Evolutionary conservation across 306 rosid species (phyloP), one percentile per base, ranked within the genome.

Genomic region (Chamaecrista fasciculata): DNA sequence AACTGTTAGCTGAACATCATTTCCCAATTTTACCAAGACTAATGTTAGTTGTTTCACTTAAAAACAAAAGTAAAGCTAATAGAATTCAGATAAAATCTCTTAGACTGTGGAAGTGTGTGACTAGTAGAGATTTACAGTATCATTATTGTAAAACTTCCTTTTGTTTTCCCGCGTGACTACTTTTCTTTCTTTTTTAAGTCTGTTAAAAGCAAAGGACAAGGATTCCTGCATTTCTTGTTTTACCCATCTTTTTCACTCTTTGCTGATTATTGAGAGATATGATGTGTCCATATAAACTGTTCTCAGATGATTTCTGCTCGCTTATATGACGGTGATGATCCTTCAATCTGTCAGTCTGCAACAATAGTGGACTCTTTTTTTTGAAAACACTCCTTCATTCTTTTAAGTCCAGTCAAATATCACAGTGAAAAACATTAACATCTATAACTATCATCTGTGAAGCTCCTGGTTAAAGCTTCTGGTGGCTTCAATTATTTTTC

Each of bases 131-230:
- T 18, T 59, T 51, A 67, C 57, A 16, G 44, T 33, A 34, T 1
- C 34, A 57, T 75, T 48, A 48, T 57, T 66, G 20, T 43, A 33
- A 33, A 2, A 33, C 6, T 33, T 3, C 4, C 24, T 46, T 46
- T 40, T 43, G 62, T 56, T 46, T 46, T 59, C 67, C 34, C 52
- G 69, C 57, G 14, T 75, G 70, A 7, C 44, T 33, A 15, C 5
- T 39, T 37, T 73, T 10, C 11, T 11, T 43, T 59, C 24, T 42
- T 4, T 24, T 15, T 11, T 18, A 15, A 1, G 40, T 51, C 20
- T 42, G 58, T 9, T 50, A 29, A 76, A 76, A 53, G 68, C 47
- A 56, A 23, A 70, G 31, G 51, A 62, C 76, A 68, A 48, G 60
- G 55, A 28, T 74, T 31, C 14, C 42, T 59, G 48, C 25, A 11